Base-by-base conservation (phyloP, 2,329 filamentous ascomycete genomes). In the Colletotrichum truncatum region DNA sequence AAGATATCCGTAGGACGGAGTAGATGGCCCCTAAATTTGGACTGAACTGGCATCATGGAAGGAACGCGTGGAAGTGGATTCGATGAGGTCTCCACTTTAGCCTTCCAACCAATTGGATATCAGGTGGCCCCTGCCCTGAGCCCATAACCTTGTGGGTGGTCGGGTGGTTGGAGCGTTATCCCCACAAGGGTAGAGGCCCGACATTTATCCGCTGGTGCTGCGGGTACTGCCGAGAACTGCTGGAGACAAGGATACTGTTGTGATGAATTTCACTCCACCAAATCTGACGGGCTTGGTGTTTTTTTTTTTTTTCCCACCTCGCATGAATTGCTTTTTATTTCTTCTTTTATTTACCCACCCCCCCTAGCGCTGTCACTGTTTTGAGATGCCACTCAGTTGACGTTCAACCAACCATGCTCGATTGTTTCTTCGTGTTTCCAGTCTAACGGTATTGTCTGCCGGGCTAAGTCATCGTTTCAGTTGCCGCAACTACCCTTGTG, bases 31-130 rank as follows among this genome's bases (percentile, higher is more conserved):
- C 36, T 34, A 23, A 36, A 18, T 25, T n/a, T n/a, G n/a, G n/a
- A n/a, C n/a, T 45, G 57, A 14, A 36, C 32, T 48, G 58, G 58
- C 32, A 55, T 23, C 30, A 32, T 55, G 56, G 36, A 11, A 48
- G 32, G 28, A 62, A 43, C 51, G 58, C 58, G 58, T 56, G 51
- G 51, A 48, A 62, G 58, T 62, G 58, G 58, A 56, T 62, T 43
- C 21, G 38, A 12, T 26, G 16, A 23, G n/a, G 10, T 26, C 51
- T 25, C 28, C 28, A 45, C 28, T 14, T 8, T 53, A 46, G 57
- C 46, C 36, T 53, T 32, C 28, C 57, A 36, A 25, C 57, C 46
- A 60, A 60, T 53, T 34, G 48, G 26, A 16, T 38, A 16, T 43
- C 36, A 28, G 26, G 38, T 60, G 26, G 30, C 57, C 36, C 26